Conservation (phyloP, 2,329 filamentous ascomycete genomes). For the Pleurostoma richardsiae region DNA sequence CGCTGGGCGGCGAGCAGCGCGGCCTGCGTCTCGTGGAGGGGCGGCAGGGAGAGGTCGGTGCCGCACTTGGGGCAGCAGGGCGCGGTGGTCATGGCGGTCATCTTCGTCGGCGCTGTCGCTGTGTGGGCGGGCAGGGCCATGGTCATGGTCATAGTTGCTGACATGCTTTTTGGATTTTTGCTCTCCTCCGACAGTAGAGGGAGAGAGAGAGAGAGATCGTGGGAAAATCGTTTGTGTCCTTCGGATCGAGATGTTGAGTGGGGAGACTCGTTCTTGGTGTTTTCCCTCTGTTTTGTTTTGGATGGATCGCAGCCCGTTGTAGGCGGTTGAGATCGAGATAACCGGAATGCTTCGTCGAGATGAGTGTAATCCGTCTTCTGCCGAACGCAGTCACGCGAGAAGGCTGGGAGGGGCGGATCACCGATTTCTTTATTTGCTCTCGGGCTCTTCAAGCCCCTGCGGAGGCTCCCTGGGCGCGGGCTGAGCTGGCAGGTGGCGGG, state of each 20-base stretch:
- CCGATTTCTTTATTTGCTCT: neutral
- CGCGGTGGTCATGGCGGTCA: constrained; percentile 15
- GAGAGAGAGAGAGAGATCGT: neutral
- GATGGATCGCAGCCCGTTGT: neutral
- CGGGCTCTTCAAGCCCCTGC: neutral
- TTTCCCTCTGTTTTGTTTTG: neutral
- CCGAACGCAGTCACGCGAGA: neutral
- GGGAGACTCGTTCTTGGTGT: neutral
- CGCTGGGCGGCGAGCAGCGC: constrained; percentile 50
- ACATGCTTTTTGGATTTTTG: neutral
- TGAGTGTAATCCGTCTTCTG: too few species aligned
- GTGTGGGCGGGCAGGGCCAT: constrained; percentile 24
- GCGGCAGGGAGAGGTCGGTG: constrained; percentile 25
- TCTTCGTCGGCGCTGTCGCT: constrained; percentile 6
- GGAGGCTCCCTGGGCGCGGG: too few species aligned
- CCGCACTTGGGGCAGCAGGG: constrained; percentile 49
- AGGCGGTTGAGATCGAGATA: too few species aligned
- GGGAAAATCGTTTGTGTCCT: neutral
- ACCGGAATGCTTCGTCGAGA: too few species aligned
- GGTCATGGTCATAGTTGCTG: constrained; percentile 20
- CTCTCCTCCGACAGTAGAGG: too few species aligned
- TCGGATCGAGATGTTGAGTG: neutral
- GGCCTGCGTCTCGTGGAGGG: constrained; percentile 26
- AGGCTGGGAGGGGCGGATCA: neutral
- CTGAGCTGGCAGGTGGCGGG: neutral